Evolutionary conservation across 768 basidiomycete species (phyloP), one percentile per base, ranked within the genome.

Genomic region (Hygrophoropsis aurantiaca): DNA sequence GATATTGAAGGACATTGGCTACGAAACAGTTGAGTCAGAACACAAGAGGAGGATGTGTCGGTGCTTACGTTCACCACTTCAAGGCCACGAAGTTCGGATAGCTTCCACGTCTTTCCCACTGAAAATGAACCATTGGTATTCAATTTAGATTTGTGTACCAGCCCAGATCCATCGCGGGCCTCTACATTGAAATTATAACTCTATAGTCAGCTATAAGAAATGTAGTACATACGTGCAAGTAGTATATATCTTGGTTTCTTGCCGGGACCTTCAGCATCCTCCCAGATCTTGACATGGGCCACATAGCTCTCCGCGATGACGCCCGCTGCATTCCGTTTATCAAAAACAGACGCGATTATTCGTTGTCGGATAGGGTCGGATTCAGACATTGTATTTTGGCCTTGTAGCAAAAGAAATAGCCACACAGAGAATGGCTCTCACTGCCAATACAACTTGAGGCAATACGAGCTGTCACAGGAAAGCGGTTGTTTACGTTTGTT

Each of bases 61-160:
- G n/a, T 2, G 72, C 84, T 59, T 64, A 95, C 94, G 60, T 76
- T 78, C 27, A 79, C 49, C 39, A 95, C 85, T 54, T 94, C 85
- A 37, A 99, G 62, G 32, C 71, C 82, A 52, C 88, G 80, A 56
- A 98, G 75, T 66, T 97, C 94, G 34, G 81, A 65, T 40, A 98
- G 69, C 50, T 73, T 78, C 97, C 97, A 99, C 2, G 95, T 92
- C 73, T 99, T 99, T 5, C 97, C 97, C 40, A 98, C 91, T 7
- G 93, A 97, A 68, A 95, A 98, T 0, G 91, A 80, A 26, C 90
- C 87, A 61, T 97, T 98, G 35, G 86, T 84, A 63, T 99, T 98
- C 54, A 91, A 72, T 70, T 98, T 98, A 2, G 94, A 93, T 70
- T 99, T 99, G 79, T 99, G 94, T 16, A 99, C 80, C 64, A 84